These are phyloP conservation scores for Bipolaris oryzae DNA, from an alignment of 2,329 filamentous ascomycete species.

Conservation along the genomic window DNA sequence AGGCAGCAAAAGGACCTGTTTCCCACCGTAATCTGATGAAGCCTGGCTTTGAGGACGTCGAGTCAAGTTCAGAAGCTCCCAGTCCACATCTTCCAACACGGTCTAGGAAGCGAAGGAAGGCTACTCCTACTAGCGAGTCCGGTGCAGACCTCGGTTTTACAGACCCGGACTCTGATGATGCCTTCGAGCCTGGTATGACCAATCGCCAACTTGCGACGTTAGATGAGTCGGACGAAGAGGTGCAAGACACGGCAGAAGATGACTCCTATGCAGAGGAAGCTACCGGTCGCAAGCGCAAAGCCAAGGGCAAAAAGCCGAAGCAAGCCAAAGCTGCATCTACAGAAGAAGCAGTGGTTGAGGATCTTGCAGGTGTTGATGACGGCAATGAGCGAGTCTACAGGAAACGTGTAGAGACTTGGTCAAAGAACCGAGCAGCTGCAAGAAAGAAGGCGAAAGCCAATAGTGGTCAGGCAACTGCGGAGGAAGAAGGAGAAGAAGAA, in stretches of 20 bases:
- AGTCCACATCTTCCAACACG: conserved; percentile 38
- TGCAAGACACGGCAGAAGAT: conserved; percentile 45
- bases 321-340: conserved; percentile 27
- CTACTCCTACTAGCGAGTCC: conserved; percentile 19
- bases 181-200: conserved; percentile 49
- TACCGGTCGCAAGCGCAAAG: conserved; percentile 49
- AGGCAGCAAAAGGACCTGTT: conserved; percentile 46
- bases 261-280: conserved; percentile 48
- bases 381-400: conserved; percentile 86
- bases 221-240: conserved; percentile 47
- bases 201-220: conserved; percentile 49
- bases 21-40: conserved; percentile 57
- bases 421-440: conserved; percentile 65
- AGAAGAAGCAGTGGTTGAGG: conserved; percentile 52
- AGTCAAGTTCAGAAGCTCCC: conserved; percentile 37
- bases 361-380: conserved; percentile 76
- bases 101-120: conserved; percentile 50
- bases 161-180: conserved; percentile 49
- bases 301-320: conserved; percentile 34
- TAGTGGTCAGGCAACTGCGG: conserved; percentile 25
- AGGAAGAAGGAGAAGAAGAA: conserved; percentile 54
- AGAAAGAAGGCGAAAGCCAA: conserved; percentile 55
- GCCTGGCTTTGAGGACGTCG: conserved; percentile 53
- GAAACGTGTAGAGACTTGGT: conserved; percentile 76
- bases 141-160: conserved; percentile 27